Base-by-base conservation (phyloP, 2,329 filamentous ascomycete species). In the Exutisphaerella laricina region DNA sequence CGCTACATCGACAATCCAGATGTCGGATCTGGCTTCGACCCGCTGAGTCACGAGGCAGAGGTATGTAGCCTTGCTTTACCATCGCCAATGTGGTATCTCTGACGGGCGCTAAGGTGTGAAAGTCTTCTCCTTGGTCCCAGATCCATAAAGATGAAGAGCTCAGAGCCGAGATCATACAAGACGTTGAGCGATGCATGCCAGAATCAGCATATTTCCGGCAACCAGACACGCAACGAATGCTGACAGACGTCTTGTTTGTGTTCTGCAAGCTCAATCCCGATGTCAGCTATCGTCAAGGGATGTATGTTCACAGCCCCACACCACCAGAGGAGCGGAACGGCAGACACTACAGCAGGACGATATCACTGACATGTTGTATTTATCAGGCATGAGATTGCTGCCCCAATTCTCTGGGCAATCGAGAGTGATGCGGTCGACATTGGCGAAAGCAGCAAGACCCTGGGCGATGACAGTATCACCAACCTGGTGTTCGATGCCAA, bases 321-420 rank as follows among this genome's bases (percentile, higher is more conserved):
- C n/a, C n/a, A n/a, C n/a, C n/a, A n/a, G n/a, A n/a, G n/a, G n/a
- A n/a, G n/a, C n/a, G n/a, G n/a, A n/a, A n/a, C n/a, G n/a, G n/a
- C n/a, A n/a, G n/a, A n/a, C n/a, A n/a, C n/a, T n/a, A n/a, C n/a
- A n/a, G n/a, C n/a, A n/a, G n/a, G n/a, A n/a, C n/a, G n/a, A n/a
- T n/a, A n/a, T n/a, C n/a, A n/a, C n/a, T n/a, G n/a, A n/a, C n/a
- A n/a, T n/a, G n/a, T n/a, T n/a, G n/a, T n/a, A n/a, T n/a, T n/a
- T n/a, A n/a, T n/a, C n/a, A n/a, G n/a, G n/a, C 92, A 98, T 62
- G 92, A 98, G 66, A 72, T 98, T 31, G 73, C 97, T 10, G 92
- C 92, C 0, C 89, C 92, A 0, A 80, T 98, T 26, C 70, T 96
- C 5, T 88, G 88, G 75, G 85, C 88, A 2, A 70, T 97, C 4